These are phyloP conservation scores for Pilasporangium apinafurcum DNA, from an alignment of 352 stramenopile genomes.

Conservation along the genomic window DNA sequence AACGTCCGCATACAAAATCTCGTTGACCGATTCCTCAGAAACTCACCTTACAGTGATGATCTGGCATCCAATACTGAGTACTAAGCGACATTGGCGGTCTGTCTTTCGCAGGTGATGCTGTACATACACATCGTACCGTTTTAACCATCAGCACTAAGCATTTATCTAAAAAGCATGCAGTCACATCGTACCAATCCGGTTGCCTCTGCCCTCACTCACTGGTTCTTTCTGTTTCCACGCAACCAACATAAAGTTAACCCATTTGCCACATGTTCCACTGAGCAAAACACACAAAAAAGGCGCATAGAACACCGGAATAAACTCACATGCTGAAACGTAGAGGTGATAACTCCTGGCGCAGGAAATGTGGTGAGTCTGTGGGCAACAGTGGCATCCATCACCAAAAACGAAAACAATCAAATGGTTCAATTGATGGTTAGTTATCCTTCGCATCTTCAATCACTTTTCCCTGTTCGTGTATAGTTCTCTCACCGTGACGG, in stretches of 20 bases:
- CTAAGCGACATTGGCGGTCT: slow-evolving; percentile 26
- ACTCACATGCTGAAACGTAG: slow-evolving; percentile 32
- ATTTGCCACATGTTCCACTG: not conserved
- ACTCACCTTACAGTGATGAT: slow-evolving; percentile 74
- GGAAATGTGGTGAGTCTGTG: slow-evolving; percentile 63
- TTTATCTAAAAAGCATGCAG: too few species aligned
- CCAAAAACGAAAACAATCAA: not conserved
- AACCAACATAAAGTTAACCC: too few species aligned
- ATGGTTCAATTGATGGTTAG: not conserved
- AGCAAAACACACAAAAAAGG: not conserved
- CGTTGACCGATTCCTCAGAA: too few species aligned
- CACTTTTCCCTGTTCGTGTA: too few species aligned
- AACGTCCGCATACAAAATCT: not conserved
- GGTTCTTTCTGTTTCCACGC: slow-evolving; percentile 8
- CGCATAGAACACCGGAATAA: not conserved
- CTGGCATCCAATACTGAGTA: slow-evolving; percentile 82
- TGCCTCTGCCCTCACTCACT: slow-evolving; percentile 8
- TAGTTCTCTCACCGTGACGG: slow-evolving; percentile 37
- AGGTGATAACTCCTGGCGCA: slow-evolving; percentile 45
- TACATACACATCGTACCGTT: too few species aligned
- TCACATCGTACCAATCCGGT: slow-evolving; percentile 2
- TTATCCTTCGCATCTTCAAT: not conserved
- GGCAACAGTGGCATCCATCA: not conserved
- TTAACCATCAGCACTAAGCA: too few species aligned
- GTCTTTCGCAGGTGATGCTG: slow-evolving; percentile 16